Evolutionary conservation across 495 filamentous ascomycete genomes (phyloP).

Genomic region (Parachaetomium inaequale): DNA sequence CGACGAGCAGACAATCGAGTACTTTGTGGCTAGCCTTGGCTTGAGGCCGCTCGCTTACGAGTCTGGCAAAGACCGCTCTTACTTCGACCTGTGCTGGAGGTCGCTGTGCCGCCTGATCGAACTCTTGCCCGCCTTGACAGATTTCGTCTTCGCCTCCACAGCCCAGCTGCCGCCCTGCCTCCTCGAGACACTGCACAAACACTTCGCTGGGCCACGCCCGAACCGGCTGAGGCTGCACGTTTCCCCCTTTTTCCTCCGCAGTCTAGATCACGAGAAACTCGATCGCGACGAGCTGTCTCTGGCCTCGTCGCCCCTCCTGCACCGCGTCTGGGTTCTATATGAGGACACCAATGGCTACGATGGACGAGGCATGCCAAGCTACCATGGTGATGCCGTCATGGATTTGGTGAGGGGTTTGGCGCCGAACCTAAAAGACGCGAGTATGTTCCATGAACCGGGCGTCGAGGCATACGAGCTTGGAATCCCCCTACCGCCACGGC

Average conservation of each 20-base stretch:
- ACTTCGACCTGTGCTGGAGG: neutral
- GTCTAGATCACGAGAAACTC: neutral
- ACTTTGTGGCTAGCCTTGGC: neutral
- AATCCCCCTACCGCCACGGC: neutral
- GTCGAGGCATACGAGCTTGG: neutral
- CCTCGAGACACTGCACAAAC: neutral
- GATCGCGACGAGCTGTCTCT: neutral
- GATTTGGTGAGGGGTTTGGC: neutral
- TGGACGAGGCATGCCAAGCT: neutral
- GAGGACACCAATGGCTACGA: neutral
- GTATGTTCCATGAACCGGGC: neutral
- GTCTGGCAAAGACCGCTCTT: neutral
- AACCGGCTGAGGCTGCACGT: neutral
- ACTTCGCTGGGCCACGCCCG: neutral
- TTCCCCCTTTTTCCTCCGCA: neutral
- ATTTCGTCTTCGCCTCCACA: neutral
- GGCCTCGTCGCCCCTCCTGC: neutral
- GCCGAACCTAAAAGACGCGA: neutral
- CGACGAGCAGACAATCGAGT: neutral
- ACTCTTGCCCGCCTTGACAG: neutral
- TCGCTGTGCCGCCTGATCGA: neutral
- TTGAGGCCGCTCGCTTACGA: too few species aligned
- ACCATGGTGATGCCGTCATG: neutral
- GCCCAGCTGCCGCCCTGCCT: neutral
- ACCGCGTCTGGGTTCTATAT: neutral